Evolutionary conservation across 2,329 filamentous ascomycete species (phyloP), one percentile per base, ranked within the genome.

Genomic region (Pseudogymnoascus destructans): DNA sequence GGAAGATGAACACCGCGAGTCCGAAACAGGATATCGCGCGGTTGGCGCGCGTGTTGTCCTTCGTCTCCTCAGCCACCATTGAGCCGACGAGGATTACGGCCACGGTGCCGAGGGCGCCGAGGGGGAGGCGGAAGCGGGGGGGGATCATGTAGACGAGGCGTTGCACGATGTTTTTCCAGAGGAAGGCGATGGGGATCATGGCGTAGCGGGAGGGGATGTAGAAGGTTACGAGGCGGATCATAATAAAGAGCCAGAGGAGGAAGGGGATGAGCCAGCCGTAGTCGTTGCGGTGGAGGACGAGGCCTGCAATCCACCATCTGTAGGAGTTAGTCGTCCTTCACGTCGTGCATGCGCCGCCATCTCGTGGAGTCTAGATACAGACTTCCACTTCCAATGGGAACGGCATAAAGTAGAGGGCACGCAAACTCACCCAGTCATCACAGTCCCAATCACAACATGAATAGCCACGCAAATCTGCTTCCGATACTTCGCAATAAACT

Each of bases 221-320:
- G 72, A 87, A 81, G 69, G 85, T 86, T 68, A 95, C 63, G 55
- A 95, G 70, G 32, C 90, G 85, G 56, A 93, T 74, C 9, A 80
- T 81, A 65, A 95, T 83, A 63, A 75, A 78, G 49, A 95, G 79
- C 76, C 85, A 95, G 52, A 95, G 69, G 56, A 95, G 76, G 72
- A 95, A 93, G 0, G 90, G 89, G 55, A 91, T 80, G 59, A 95
- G 72, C 89, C 89, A 95, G 67, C 88, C 89, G 71, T 76, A 77
- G 66, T 89, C 82, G 60, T 85, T 64, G 60, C 81, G 81, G 69
- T 92, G 88, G 57, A 89, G 75, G 60, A 90, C 75, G 54, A 92
- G 73, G 58, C 84, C 81, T 5, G 85, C 83, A 63, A 91, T 85
- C 86, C 86, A 91, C 87, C 87, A 90, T 66, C 75, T 76, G 23